These are phyloP conservation scores for Adansonia gregorii DNA, from an alignment of 441 rosid species.

Conservation along the genomic window DNA sequence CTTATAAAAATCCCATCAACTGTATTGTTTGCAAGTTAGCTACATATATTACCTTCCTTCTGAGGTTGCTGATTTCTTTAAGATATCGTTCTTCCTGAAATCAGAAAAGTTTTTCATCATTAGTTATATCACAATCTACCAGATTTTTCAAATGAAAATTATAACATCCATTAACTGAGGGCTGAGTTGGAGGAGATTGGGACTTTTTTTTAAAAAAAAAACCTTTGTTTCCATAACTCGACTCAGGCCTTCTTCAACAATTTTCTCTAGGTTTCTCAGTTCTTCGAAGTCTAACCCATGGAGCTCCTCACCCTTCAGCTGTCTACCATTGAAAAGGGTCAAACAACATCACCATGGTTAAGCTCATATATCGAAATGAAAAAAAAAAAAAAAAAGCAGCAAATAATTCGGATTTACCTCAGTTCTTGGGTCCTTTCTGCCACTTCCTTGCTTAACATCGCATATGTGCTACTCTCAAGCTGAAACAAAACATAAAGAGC, in stretches of 20 bases:
- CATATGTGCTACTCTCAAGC: constrained; percentile 33
- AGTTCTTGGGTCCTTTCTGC: constrained; percentile 41
- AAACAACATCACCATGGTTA: background rate
- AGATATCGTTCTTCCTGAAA: constrained; percentile 34
- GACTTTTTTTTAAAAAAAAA: background rate
- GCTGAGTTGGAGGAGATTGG: background rate
- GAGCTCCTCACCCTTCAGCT: constrained; percentile 45
- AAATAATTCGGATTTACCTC: constrained; percentile 34
- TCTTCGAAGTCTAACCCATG: constrained; percentile 39
- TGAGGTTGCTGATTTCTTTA: constrained; percentile 37
- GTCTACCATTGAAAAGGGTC: constrained; percentile 30
- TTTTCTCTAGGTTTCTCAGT: constrained; percentile 34
- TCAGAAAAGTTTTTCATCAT: background rate
- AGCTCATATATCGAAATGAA: background rate
- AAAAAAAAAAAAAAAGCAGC: background rate
- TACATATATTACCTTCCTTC: constrained; percentile 35
- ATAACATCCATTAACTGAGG: background rate
- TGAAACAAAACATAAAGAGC: constrained; percentile 19
- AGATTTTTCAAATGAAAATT: background rate
- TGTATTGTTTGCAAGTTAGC: background rate
- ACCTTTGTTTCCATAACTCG: constrained; percentile 42
- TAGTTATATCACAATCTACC: background rate
- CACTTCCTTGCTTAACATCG: constrained; percentile 39
- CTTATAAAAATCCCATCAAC: background rate
- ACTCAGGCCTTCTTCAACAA: constrained; percentile 33